Base-by-base conservation (phyloP, 495 filamentous ascomycete genomes). In the Glutinoglossum americanum region DNA sequence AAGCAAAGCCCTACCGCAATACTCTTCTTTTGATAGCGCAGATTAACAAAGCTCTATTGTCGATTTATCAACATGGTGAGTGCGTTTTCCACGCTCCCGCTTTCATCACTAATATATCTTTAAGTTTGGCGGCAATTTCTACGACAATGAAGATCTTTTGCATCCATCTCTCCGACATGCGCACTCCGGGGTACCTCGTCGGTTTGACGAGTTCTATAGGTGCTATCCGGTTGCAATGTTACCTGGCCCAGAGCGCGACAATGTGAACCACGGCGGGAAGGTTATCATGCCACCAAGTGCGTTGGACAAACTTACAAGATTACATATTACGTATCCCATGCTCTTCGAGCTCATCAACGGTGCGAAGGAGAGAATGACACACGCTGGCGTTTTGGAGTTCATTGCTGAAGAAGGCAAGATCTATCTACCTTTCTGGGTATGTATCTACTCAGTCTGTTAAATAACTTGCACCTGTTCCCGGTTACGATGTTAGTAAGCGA, bases 251-350 rank as follows among this genome's bases (percentile, higher is more conserved):
- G 92, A 95, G 61, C 77, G 90, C 65, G 85, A 87, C 56, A 81
- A 86, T 56, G 81, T 93, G 57, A 97, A 96, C 73, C 89, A 89
- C 67, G 92, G 92, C 59, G 92, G 89, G 70, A 98, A 98, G 72
- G 89, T 97, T 62, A 84, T 98, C 64, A 81, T 98, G 66, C 93
- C 92, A 17, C 86, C 93, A 1, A 94, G 87, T 35, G 89, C 92
- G 11, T 76, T 98, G 21, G 89, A 98, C 71, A 97, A 94, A 68
- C 81, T 98, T 60, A 93, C 90, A 0, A 74, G 86, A 62, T 74
- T 98, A n/a, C 92, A 97, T 69, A 93, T 98, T 60, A 88, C 92
- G 61, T 98, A 95, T 72, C 92, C 92, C 0, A 93, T 98, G 77
- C 77, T 97, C 59, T 90, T 98, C 67, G 89, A 97, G 77, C 75